Base-by-base conservation (phyloP, 192 early-diverging fungal genomes). In the Podila epicladia region DNA sequence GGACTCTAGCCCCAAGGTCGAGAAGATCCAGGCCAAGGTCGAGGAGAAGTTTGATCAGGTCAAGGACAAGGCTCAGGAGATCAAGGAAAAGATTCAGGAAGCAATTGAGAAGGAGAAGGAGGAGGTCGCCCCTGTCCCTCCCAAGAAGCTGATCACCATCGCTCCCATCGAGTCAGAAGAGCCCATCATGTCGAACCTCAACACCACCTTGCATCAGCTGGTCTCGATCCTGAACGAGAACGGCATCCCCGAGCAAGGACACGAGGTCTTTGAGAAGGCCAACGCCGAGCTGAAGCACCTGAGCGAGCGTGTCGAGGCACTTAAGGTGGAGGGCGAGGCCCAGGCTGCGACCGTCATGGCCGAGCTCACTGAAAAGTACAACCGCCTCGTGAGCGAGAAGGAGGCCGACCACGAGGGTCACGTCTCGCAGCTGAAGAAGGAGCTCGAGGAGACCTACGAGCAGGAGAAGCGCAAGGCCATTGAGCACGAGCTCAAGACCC, bases 241-340 rank as follows among this genome's bases (percentile, higher is more conserved):
- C 55, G 77, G 77, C 29, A 80, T 80, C 35, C 77, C 89, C 15
- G 85, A 84, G 49, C 83, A 82, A 57, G 84, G 88, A 13, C 85
- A 88, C 69, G 84, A 92, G 49, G 87, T 92, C 41, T 87, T 91
- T 20, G 86, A 80, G 58, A 83, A 89, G 33, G 88, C 88, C 31
- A 89, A 90, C 58, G 85, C 84, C 50, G 83, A 92, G 26, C 64
- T 87, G 28, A 80, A 83, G 37, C 62, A 82, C 26, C 71, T 86
- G 67, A 86, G 82, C 68, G 74, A 83, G 29, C 86, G 85, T 65
- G 86, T 90, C 35, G 72, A 86, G 67, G 73, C 73, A 22, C 66
- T 90, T 70, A 83, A 88, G 71, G 67, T 72, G 55, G 78, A 84
- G 65, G 72, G 69, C 24, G 70, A 74, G 53, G 75, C 67, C 53